Evolutionary conservation across 1,139 yeast genomes (phyloP), one percentile per base, ranked within the genome.

Genomic region (Nakaseomyces kungkrabaensis): DNA sequence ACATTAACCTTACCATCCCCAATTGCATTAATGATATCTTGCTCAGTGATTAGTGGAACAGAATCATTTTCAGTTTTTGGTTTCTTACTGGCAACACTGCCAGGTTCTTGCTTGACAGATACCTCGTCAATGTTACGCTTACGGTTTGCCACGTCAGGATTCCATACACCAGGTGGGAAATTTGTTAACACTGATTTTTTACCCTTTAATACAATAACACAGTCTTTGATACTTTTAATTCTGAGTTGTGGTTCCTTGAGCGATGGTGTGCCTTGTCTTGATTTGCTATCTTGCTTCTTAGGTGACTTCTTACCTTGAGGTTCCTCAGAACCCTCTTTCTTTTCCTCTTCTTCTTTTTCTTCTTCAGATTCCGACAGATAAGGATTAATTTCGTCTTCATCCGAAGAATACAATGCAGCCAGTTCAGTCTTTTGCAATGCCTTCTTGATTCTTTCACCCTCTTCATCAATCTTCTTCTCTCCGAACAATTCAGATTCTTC

Each of bases 381-480:
- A 34, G 97, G 97, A 62, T 88, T 87, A 41, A 74, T 72, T 41
- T 82, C 89, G 34, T 62, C 64, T 48, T 88, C 95, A 56, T 86
- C 95, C 49, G 92, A 81, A 51, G 92, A 97, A 67, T 92, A 92
- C 52, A 86, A 84, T 38, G 89, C 95, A 57, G 83, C 84, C 68
- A 89, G 83, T 66, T 92, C 98, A 45, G 94, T 80, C 59, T 88
- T 84, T 56, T 85, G 81, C 61, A 92, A 75, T 3, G 92, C 90
- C 66, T 86, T 85, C 59, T 89, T 79, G 55, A 92, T 77, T 61
- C 85, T 84, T 61, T 82, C 82, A 55, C 97, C 97, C 66, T 88
- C 96, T 65, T 87, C 89, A 68, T 90, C 96, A 47, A 89, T 87
- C 63, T 85, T 85, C 61, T 85, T 77, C 26, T 81, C 78, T 52